These are phyloP conservation scores for Penicillium sp. DNA, from an alignment of 2,329 filamentous ascomycete species.

Conservation along the genomic window DNA sequence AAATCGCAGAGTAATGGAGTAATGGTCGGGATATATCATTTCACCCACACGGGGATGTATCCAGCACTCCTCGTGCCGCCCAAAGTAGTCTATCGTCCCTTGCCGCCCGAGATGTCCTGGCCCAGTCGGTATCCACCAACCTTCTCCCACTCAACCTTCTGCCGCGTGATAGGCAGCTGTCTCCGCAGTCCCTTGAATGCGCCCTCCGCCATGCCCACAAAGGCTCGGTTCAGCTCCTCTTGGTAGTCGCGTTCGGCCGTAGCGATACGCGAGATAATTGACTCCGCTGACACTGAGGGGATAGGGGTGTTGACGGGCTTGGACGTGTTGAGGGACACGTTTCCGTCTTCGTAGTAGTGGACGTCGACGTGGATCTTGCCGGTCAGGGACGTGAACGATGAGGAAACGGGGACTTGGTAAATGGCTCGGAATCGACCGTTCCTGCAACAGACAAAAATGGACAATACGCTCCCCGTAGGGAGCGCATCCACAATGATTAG, in stretches of 20 bases:
- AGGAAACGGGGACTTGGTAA: slow-evolving; percentile 74
- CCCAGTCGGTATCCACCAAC: slow-evolving; percentile 86
- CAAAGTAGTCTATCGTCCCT: slow-evolving; percentile 32
- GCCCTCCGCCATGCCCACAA: slow-evolving; percentile 83
- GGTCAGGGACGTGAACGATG: slow-evolving; percentile 57
- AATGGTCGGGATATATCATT: slow-evolving; percentile 3
- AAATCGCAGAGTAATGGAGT: background rate
- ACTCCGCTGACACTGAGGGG: slow-evolving; percentile 61
- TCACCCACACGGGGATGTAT: slow-evolving; percentile 2
- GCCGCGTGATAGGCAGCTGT: slow-evolving; percentile 91
- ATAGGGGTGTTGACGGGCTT: slow-evolving; percentile 67
- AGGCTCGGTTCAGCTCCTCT: slow-evolving; percentile 89
- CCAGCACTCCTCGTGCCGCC: slow-evolving; percentile 4
- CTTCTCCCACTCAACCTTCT: slow-evolving; percentile 99
- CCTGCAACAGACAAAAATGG: slow-evolving; percentile 48
- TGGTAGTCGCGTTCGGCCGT: slow-evolving; percentile 86
- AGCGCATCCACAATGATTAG: too few species aligned
- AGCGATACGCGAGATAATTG: slow-evolving; percentile 76
- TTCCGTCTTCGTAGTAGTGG: slow-evolving; percentile 99
- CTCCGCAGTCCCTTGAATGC: slow-evolving; percentile 90
- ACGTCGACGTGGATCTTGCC: slow-evolving; percentile 90
- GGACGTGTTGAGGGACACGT: slow-evolving; percentile 87
- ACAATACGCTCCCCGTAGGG: too few species aligned
- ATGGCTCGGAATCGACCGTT: slow-evolving; percentile 94
- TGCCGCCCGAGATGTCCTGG: slow-evolving; percentile 72